Evolutionary conservation across 305 asterid species (phyloP).

Genomic region (Fraxinus sp.): DNA sequence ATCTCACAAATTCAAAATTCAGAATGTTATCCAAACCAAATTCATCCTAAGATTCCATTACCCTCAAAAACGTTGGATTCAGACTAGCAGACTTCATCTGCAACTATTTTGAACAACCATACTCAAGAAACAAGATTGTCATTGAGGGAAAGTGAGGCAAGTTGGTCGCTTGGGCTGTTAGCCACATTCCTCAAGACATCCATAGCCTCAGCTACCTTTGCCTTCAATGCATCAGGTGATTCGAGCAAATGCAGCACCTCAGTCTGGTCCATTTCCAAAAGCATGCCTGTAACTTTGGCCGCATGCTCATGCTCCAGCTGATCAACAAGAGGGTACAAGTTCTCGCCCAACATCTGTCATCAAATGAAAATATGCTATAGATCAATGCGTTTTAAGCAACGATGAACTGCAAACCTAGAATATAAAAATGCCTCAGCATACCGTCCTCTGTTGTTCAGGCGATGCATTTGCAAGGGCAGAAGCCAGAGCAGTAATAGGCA

Average conservation of each 20-base stretch:
- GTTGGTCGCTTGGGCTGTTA: not conserved
- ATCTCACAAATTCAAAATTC: not conserved
- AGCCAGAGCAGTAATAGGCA: conserved; percentile 4
- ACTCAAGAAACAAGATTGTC: not conserved
- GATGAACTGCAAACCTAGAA: not conserved
- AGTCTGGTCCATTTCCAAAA: not conserved
- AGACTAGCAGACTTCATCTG: not conserved
- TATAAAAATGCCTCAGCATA: not conserved
- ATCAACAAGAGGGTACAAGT: conserved; percentile 4
- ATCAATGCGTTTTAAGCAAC: not conserved
- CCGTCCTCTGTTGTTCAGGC: not conserved
- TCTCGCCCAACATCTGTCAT: not conserved
- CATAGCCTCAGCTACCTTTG: conserved; percentile 6
- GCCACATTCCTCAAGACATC: conserved; percentile 1
- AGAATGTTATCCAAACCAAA: not conserved
- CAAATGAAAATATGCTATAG: not conserved
- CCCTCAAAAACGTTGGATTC: not conserved
- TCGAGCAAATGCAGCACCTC: not conserved
- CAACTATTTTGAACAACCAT: not conserved
- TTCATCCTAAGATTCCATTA: not conserved
- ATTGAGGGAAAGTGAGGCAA: not conserved
- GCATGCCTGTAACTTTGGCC: conserved; percentile 1
- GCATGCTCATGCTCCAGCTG: conserved; percentile 2
- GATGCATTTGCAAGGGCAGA: conserved; percentile 3
- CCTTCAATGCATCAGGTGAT: conserved; percentile 2